A percentile compares a stretch with the other conserved stretches of the same genome.
phyloP scores from a whole-genome alignment of 306 rosid genomes.

The Crotalaria pallida region DNA sequence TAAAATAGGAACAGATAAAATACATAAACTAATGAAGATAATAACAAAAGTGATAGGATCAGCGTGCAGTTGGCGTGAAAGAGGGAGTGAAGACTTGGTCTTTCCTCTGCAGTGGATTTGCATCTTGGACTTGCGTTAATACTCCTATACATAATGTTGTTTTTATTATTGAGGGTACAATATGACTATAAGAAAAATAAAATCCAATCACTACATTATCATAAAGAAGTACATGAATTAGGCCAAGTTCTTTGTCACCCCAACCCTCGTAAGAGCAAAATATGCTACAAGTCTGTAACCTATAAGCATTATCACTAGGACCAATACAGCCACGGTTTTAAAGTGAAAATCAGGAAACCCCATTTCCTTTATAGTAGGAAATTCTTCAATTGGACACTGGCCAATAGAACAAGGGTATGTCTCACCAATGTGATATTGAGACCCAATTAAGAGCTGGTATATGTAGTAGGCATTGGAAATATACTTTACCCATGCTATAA shows the following conservation, averaged over 20 bases:
- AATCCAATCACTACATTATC: background rate
- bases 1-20: too few relatives aligned
- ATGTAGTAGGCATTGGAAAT: constrained; percentile 34
- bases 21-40: too few relatives aligned
- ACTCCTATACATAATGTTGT: too few relatives aligned
- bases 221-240: background rate
- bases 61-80: too few relatives aligned
- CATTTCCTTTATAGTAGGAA: constrained; percentile 39
- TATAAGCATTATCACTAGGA: constrained; percentile 47
- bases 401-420: constrained; percentile 37
- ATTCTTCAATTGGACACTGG: constrained; percentile 33
- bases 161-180: too few relatives aligned
- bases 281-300: constrained; percentile 67
- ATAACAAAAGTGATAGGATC: too few relatives aligned
- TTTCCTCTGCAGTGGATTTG: too few relatives aligned
- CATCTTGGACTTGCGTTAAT: too few relatives aligned
- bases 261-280: constrained; percentile 58
- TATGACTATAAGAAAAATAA: background rate
- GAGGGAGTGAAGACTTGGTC: too few relatives aligned
- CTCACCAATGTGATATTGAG: constrained; percentile 37
- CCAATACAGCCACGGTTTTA: constrained; percentile 17
- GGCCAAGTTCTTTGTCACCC: constrained; percentile 33
- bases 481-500: constrained; percentile 51
- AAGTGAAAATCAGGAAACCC: constrained; percentile 36
- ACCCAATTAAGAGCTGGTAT: constrained; percentile 41